A percentile compares a stretch with the other conserved stretches of the same genome.
phyloP scores from a whole-genome alignment of 495 filamentous ascomycete genomes.

The Podospora conica region DNA sequence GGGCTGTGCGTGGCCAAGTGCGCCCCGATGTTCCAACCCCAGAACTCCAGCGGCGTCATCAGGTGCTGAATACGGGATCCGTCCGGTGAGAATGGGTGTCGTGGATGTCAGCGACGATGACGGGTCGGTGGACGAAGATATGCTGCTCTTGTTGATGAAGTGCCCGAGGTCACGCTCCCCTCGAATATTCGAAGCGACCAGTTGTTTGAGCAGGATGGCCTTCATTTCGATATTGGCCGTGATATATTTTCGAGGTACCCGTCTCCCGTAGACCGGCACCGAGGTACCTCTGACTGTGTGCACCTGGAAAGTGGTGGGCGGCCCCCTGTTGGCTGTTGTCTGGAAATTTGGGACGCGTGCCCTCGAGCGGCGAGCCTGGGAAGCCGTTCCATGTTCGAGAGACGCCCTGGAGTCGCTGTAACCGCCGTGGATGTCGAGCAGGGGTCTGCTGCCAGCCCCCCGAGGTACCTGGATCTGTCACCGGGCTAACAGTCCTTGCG shows the following conservation, averaged over 20 bases:
- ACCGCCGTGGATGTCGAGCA: not conserved
- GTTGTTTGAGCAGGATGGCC: slow-evolving; percentile 14
- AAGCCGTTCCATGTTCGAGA: not conserved
- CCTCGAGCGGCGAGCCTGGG: not conserved
- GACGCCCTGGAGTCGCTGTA: slow-evolving; percentile 3
- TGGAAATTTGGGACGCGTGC: slow-evolving; percentile 25
- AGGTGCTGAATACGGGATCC: not conserved
- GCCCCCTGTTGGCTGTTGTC: slow-evolving; percentile 10
- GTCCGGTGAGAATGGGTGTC: not conserved
- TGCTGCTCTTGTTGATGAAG: not conserved
- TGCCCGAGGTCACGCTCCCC: slow-evolving; percentile 11
- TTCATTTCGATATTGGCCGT: slow-evolving; percentile 24
- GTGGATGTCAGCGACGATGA: not conserved
- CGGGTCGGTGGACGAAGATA: not conserved
- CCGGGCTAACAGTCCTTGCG: not conserved
- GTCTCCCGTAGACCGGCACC: slow-evolving; percentile 20
- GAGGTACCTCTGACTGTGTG: slow-evolving; percentile 11
- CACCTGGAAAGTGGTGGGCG: slow-evolving; percentile 1
- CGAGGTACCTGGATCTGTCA: not conserved
- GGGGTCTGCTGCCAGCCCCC: not conserved
- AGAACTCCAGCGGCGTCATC: not conserved
- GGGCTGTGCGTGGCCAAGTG: not conserved
- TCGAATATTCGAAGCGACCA: slow-evolving; percentile 21
- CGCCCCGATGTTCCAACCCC: too few species aligned
- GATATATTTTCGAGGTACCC: slow-evolving; percentile 25